These are phyloP conservation scores for Globisporangium cystogenes DNA, from an alignment of 352 stramenopile genomes.

Conservation along the genomic window DNA sequence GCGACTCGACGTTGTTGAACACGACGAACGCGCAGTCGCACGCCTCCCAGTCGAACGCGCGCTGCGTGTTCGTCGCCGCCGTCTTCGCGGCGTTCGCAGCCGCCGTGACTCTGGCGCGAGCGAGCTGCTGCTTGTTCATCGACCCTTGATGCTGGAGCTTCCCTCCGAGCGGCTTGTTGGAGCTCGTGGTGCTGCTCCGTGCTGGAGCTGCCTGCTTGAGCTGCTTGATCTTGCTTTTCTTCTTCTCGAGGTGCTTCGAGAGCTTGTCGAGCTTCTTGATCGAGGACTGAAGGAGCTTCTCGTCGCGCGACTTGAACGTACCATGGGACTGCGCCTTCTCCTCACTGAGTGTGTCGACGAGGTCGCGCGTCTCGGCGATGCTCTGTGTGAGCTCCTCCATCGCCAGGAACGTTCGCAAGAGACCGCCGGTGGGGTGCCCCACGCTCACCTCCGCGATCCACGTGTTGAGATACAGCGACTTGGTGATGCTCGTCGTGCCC, in stretches of 20 bases:
- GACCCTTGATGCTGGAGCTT: not conserved
- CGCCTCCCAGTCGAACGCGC: constrained; percentile 48
- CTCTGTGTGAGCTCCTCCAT: constrained; percentile 61
- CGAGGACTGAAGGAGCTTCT: constrained; percentile 30
- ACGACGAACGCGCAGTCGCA: constrained; percentile 84
- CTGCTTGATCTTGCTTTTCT: constrained; percentile 60
- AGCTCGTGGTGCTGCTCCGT: constrained; percentile 43
- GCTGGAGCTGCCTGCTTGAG: constrained; percentile 29
- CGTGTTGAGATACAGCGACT: constrained; percentile 67
- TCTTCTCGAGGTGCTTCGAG: constrained; percentile 32
- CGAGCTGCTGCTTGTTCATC: constrained; percentile 1
- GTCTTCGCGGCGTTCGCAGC: constrained; percentile 16
- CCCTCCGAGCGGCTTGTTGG: not conserved
- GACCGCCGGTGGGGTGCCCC: constrained; percentile 58
- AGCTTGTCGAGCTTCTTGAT: constrained; percentile 28
- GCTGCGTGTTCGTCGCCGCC: constrained; percentile 20
- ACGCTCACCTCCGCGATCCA: constrained; percentile 89
- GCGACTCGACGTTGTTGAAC: constrained; percentile 85
- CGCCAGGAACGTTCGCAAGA: constrained; percentile 64
- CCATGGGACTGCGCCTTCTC: constrained; percentile 13
- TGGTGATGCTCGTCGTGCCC: constrained; percentile 23
- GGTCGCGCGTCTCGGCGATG: constrained; percentile 48
- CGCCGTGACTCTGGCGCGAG: constrained; percentile 3
- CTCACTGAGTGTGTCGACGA: constrained; percentile 21
- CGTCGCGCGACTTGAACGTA: constrained; percentile 14